These are phyloP conservation scores for Thraustotheca clavata DNA, from an alignment of 352 stramenopile species.

Conservation along the genomic window DNA sequence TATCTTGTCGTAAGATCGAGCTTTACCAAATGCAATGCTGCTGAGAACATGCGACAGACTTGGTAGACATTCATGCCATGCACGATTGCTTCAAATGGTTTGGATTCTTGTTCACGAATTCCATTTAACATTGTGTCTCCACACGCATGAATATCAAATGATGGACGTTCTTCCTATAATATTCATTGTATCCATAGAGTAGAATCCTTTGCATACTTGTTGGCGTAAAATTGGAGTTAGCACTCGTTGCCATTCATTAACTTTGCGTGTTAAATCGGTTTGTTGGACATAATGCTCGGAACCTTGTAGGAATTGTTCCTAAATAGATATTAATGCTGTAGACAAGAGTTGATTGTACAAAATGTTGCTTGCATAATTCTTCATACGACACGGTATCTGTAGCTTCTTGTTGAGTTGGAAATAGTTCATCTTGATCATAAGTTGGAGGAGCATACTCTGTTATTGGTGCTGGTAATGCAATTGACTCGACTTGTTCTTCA, in stretches of 20 bases:
- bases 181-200: neutral
- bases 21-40: slow-evolving; percentile 14
- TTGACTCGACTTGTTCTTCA: slow-evolving; percentile 31
- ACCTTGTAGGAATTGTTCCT: slow-evolving; percentile 18
- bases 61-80: slow-evolving; percentile 3
- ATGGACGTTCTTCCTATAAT: slow-evolving; percentile 2
- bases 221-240: neutral
- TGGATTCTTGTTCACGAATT: neutral
- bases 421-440: neutral
- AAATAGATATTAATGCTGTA: neutral
- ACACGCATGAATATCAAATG: slow-evolving; percentile 16
- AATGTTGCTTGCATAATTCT: slow-evolving; percentile 17
- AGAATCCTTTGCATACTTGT: neutral
- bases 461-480: slow-evolving; percentile 21
- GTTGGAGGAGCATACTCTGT: neutral
- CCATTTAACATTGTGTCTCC: neutral
- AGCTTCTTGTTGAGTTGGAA: neutral
- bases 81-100: neutral
- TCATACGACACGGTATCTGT: slow-evolving; percentile 4
- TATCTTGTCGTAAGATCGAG: neutral
- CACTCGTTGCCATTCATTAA: slow-evolving; percentile 4
- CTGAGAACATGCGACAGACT: slow-evolving; percentile 20
- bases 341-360: slow-evolving; percentile 13
- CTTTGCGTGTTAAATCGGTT: neutral
- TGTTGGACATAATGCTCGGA: slow-evolving; percentile 16